A percentile compares a stretch with the other conserved stretches of the same genome.
Conservation (phyloP, 306 rosid genomes). For the Herpetospermum pedunculosum region DNA sequence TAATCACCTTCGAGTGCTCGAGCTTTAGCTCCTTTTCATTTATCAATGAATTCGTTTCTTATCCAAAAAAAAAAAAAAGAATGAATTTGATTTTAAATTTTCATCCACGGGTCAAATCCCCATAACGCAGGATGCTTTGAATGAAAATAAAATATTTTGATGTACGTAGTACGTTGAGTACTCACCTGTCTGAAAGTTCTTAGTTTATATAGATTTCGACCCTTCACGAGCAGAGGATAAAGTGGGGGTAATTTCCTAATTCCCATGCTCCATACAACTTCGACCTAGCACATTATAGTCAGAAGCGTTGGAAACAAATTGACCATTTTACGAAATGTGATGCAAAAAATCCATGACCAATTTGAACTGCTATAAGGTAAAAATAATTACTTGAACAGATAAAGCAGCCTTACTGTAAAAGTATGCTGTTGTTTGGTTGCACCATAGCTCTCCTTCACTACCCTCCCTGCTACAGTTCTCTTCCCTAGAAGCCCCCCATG, state of each 20-base stretch:
- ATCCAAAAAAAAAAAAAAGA: no score
- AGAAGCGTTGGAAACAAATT: not conserved
- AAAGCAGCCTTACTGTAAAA: slow-evolving; percentile 46
- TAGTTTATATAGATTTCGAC: slow-evolving; percentile 67
- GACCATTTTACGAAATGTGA: not conserved
- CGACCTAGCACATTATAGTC: slow-evolving; percentile 35
- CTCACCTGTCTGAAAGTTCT: slow-evolving; percentile 66
- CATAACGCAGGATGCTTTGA: not conserved
- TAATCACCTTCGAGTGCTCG: no score
- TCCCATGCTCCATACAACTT: slow-evolving; percentile 76
- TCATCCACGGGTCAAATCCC: not conserved
- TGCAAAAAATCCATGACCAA: not conserved
- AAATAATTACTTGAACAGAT: not conserved
- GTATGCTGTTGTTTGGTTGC: slow-evolving; percentile 74
- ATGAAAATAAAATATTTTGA: not conserved
- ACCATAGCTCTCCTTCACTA: slow-evolving; percentile 78
- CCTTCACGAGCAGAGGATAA: slow-evolving; percentile 68
- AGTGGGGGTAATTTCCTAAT: slow-evolving; percentile 39
- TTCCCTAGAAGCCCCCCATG: slow-evolving; percentile 46
- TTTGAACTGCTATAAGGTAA: not conserved
- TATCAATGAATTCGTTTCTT: no score
- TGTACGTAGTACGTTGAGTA: not conserved
- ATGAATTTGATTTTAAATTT: not conserved
- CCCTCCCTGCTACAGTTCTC: slow-evolving; percentile 68
- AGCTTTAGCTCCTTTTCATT: no score